Evolutionary conservation across 2,329 filamentous ascomycete genomes (phyloP).

Genomic region (Xylaria hypoxylon): DNA sequence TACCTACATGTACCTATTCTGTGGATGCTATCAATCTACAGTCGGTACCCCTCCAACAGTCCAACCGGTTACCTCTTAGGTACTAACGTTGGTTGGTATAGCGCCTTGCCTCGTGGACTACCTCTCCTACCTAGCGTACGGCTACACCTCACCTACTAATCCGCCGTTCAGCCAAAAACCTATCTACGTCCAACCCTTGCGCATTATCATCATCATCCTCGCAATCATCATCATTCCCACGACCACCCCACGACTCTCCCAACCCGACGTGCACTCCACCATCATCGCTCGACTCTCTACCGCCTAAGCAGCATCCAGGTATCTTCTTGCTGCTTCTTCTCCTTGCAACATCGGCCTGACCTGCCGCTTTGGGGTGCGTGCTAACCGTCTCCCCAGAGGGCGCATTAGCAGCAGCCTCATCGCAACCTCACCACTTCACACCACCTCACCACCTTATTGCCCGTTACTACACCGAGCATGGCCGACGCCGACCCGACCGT

Average conservation of each 20-base stretch:
- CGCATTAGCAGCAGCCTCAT: conserved; percentile 39
- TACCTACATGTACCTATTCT: conserved; percentile 1
- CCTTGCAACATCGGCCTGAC: conserved; percentile 28
- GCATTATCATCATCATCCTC: conserved; percentile 39
- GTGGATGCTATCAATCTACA: not conserved
- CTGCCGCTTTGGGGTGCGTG: conserved; percentile 36
- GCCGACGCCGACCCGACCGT: conserved; percentile 41
- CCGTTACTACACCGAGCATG: conserved; percentile 36
- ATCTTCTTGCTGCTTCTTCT: conserved; percentile 33
- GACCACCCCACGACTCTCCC: conserved; percentile 32
- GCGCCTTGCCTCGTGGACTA: conserved; percentile 27
- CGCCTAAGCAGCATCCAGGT: conserved; percentile 30
- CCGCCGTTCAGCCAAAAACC: conserved; percentile 37
- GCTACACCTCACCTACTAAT: conserved; percentile 37
- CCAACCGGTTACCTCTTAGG: conserved; percentile 15
- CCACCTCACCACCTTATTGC: conserved; percentile 24
- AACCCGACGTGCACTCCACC: conserved; percentile 28
- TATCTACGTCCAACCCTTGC: conserved; percentile 41
- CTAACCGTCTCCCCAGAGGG: conserved; percentile 38
- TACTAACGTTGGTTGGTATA: conserved; percentile 29
- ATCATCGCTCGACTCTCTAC: conserved; percentile 30
- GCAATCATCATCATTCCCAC: conserved; percentile 39
- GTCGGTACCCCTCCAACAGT: conserved; percentile 22
- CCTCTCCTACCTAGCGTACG: conserved; percentile 19
- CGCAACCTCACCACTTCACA: conserved; percentile 32